phyloP scores from a whole-genome alignment of 306 rosid genomes.

The Acacia confusa region DNA sequence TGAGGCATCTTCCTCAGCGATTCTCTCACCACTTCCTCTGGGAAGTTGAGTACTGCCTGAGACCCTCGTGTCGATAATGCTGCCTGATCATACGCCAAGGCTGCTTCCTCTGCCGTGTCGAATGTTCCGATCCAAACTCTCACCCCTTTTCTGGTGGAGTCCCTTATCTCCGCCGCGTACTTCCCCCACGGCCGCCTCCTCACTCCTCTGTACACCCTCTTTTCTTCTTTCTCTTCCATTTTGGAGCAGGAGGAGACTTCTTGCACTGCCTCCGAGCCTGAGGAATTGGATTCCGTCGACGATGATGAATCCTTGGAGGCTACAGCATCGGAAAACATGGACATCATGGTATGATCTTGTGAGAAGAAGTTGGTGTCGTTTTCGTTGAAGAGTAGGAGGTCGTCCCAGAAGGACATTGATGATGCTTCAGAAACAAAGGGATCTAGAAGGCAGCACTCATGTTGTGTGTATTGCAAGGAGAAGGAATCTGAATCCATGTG shows the following conservation, averaged over 20 bases:
- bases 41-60: slow-evolving; percentile 72
- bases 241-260: slow-evolving; percentile 38
- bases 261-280: slow-evolving; percentile 14
- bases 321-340: not conserved
- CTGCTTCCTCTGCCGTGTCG: slow-evolving; percentile 82
- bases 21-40: slow-evolving; percentile 45
- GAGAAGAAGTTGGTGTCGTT: not conserved
- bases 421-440: not conserved
- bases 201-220: slow-evolving; percentile 56
- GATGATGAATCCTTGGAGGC: slow-evolving; percentile 20
- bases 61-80: slow-evolving; percentile 67
- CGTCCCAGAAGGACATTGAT: slow-evolving; percentile 26
- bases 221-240: not conserved
- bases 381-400: slow-evolving; percentile 9
- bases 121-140: slow-evolving; percentile 96
- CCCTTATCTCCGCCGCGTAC: slow-evolving; percentile 88
- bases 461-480: slow-evolving; percentile 26
- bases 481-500: slow-evolving; percentile 38
- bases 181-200: slow-evolving; percentile 93
- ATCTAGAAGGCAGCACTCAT: not conserved
- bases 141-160: slow-evolving; percentile 76
- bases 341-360: too few species aligned
- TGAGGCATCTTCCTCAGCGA: slow-evolving; percentile 32
- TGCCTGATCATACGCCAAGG: slow-evolving; percentile 90
- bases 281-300: slow-evolving; percentile 23